These are phyloP conservation scores for Jatropha multifida DNA, from an alignment of 441 rosid genomes.

Conservation along the genomic window DNA sequence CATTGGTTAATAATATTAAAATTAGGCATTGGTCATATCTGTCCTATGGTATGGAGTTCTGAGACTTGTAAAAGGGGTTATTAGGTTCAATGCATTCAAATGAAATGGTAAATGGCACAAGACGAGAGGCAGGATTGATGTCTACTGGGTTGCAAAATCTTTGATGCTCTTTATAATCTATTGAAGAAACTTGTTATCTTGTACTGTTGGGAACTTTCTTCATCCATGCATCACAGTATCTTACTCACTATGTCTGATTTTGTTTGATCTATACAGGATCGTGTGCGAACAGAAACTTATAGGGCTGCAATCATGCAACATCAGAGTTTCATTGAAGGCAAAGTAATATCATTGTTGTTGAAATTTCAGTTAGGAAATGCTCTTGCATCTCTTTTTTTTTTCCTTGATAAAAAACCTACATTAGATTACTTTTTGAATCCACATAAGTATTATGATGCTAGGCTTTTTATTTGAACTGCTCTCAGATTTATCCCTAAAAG, in stretches of 20 bases:
- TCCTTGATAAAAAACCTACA: constrained; percentile 1
- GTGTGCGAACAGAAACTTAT: constrained; percentile 83
- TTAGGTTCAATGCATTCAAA: no score
- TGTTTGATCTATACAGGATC: constrained; percentile 56
- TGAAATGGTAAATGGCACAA: not conserved
- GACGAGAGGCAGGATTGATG: not conserved
- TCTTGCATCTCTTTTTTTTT: constrained; percentile 10
- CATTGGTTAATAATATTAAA: not conserved
- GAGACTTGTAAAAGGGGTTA: not conserved
- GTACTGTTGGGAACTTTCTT: constrained; percentile 2
- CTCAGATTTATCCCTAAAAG: not conserved
- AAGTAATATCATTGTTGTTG: constrained; percentile 52
- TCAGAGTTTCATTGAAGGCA: constrained; percentile 78
- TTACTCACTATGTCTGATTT: constrained; percentile 5
- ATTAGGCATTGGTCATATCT: not conserved
- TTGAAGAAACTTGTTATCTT: not conserved
- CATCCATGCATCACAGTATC: not conserved
- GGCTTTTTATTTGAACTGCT: not conserved
- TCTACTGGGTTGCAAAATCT: not conserved
- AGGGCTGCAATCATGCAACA: constrained; percentile 80
- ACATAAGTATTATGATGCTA: not conserved
- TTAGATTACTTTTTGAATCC: constrained; percentile 5
- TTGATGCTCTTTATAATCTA: not conserved
- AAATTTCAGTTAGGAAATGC: constrained; percentile 13
- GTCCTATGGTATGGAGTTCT: not conserved